Evolutionary conservation across 495 filamentous ascomycete species (phyloP).

Genomic region (Venustampulla echinocandica): DNA sequence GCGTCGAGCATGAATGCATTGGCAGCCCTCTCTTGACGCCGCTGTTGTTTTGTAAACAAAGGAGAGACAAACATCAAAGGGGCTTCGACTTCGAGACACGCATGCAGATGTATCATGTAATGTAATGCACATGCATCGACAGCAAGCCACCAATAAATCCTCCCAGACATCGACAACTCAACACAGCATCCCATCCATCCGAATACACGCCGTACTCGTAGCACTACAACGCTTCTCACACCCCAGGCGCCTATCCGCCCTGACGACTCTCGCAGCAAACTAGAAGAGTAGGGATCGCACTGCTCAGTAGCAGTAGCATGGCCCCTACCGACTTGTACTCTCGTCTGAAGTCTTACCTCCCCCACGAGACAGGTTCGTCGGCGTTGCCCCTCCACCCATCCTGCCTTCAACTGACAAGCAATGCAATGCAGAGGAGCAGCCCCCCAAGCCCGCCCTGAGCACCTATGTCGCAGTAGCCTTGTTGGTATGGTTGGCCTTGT

Average conservation of each 20-base stretch:
- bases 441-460: constrained; percentile 14
- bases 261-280: not conserved
- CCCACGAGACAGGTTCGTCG: constrained; percentile 29
- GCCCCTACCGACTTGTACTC: constrained; percentile 31
- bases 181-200: not conserved
- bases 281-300: no score
- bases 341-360: constrained; percentile 26
- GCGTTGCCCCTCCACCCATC: not conserved
- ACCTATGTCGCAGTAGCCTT: constrained; percentile 13
- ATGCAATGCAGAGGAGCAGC: constrained; percentile 9
- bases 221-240: no score
- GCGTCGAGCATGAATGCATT: no score
- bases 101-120: no score
- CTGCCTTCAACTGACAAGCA: constrained; percentile 1
- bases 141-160: constrained; percentile 4
- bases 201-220: no score
- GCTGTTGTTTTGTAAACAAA: constrained; percentile 1
- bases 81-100: no score
- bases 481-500: constrained; percentile 7
- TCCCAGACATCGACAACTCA: not conserved
- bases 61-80: no score
- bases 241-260: not conserved
- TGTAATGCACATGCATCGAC: constrained; percentile 1
- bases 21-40: not conserved
- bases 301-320: constrained; percentile 23